Evolutionary conservation across 805 yeast genomes (phyloP).

Genomic region (Wickerhamiella musiphila): DNA sequence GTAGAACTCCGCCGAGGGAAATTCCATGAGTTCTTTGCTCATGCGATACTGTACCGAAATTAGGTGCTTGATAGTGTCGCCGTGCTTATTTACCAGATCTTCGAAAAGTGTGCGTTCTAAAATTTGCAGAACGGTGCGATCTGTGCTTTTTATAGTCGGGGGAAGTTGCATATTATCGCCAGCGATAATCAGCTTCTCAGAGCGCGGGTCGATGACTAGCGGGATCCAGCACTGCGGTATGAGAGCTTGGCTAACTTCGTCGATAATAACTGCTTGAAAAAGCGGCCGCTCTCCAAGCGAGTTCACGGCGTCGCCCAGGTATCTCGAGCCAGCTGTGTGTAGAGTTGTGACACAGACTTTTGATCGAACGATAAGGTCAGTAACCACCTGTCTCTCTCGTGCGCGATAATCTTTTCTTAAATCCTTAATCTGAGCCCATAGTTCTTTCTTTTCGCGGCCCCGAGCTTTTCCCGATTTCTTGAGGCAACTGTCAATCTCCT

Average conservation of each 20-base stretch:
- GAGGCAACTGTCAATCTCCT: conserved; percentile 45
- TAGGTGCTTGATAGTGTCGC: conserved; percentile 34
- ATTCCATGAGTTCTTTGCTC: conserved; percentile 63
- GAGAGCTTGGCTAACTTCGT: conserved; percentile 85
- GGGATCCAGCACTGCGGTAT: conserved; percentile 98
- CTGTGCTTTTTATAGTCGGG: conserved; percentile 55
- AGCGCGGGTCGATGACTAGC: conserved; percentile 41
- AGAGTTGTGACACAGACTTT: conserved; percentile 67
- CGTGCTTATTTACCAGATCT: conserved; percentile 38
- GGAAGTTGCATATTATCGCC: conserved; percentile 90
- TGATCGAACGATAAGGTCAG: conserved; percentile 39
- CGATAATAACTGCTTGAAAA: conserved; percentile 74
- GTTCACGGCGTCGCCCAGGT: conserved; percentile 34
- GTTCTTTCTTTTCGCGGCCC: conserved; percentile 35
- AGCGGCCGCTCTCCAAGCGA: conserved; percentile 19
- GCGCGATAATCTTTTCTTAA: conserved; percentile 50
- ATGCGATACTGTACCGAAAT: conserved; percentile 74
- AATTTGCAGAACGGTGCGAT: conserved; percentile 25
- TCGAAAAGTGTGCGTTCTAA: conserved; percentile 67
- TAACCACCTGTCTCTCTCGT: conserved; percentile 47
- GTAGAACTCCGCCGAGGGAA: conserved; percentile 55
- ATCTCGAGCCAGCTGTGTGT: conserved; percentile 77
- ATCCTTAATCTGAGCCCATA: conserved; percentile 52
- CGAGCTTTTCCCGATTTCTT: conserved; percentile 44
- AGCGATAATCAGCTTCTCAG: conserved; percentile 53